Conservation (phyloP, 225 moss, liverwort and hornwort genomes). For the Pleurozium schreberi region DNA sequence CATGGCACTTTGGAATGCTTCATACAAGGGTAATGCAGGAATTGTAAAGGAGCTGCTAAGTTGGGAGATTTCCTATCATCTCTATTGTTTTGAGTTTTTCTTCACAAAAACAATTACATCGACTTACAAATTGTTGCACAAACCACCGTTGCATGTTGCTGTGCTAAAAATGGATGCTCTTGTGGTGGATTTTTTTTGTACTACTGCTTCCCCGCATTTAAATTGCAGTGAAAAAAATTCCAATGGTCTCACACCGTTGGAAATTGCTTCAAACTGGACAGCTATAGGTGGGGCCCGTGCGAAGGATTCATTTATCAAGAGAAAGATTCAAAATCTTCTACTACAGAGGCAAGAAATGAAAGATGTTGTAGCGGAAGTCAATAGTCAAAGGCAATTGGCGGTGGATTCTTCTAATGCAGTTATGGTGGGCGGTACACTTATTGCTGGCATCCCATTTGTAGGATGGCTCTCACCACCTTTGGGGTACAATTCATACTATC, state of each 20-base stretch:
- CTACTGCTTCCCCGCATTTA: fast-evolving
- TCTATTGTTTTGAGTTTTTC: not conserved
- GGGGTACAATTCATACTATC: not conserved
- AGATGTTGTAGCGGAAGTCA: not conserved
- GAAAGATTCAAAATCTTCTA: not conserved
- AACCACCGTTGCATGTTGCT: not conserved
- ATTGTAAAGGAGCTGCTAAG: not conserved
- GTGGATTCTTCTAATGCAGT: not conserved
- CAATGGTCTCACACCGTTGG: not conserved
- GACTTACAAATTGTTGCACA: too few relatives aligned
- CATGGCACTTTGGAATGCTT: not conserved
- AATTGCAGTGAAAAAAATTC: not conserved
- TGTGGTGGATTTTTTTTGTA: not conserved
- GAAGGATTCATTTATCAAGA: too few relatives aligned
- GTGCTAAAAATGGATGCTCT: not conserved
- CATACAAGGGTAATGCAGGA: not conserved
- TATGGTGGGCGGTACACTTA: not conserved
- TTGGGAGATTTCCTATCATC: not conserved
- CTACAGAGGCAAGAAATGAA: not conserved
- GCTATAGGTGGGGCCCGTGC: too few relatives aligned
- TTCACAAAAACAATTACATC: not conserved
- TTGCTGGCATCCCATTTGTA: conserved; percentile 1
- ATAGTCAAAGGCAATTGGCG: not conserved
- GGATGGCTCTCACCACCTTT: not conserved
- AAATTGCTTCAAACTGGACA: not conserved